Evolutionary conservation across 2,329 filamentous ascomycete species (phyloP).

Genomic region (Emergomyces orientalis): DNA sequence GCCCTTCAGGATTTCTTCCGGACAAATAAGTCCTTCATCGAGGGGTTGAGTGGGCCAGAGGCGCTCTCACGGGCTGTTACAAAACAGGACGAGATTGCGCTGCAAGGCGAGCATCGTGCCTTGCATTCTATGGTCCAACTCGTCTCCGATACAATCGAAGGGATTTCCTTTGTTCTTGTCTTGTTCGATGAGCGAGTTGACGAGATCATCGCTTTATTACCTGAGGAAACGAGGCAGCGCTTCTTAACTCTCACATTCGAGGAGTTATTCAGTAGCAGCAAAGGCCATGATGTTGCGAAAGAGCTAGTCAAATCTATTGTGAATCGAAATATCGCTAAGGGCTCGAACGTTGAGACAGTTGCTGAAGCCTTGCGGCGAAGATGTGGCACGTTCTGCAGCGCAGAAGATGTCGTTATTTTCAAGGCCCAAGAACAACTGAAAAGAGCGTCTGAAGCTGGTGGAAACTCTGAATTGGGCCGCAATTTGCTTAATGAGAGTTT

Average conservation of each 20-base stretch:
- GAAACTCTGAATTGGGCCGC: slow-evolving; percentile 65
- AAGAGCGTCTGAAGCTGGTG: slow-evolving; percentile 68
- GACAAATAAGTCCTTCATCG: slow-evolving; percentile 82
- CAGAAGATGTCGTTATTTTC: slow-evolving; percentile 96
- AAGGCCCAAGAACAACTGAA: slow-evolving; percentile 94
- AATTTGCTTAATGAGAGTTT: slow-evolving; percentile 81
- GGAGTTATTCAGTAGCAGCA: slow-evolving; percentile 66
- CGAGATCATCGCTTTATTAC: slow-evolving; percentile 72
- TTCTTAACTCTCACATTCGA: slow-evolving; percentile 78
- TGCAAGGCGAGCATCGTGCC: slow-evolving; percentile 90
- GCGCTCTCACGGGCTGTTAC: slow-evolving; percentile 68
- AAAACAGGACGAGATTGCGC: slow-evolving; percentile 80
- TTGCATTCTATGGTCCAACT: slow-evolving; percentile 77
- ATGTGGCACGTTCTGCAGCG: slow-evolving; percentile 94
- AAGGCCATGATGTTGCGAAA: slow-evolving; percentile 83
- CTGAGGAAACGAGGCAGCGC: slow-evolving; percentile 58
- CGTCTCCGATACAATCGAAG: slow-evolving; percentile 85
- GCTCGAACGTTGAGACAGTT: slow-evolving; percentile 94
- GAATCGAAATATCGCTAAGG: slow-evolving; percentile 92
- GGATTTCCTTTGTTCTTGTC: slow-evolving; percentile 90
- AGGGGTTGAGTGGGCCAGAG: slow-evolving; percentile 84
- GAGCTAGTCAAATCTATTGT: slow-evolving; percentile 95
- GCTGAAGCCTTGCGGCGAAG: slow-evolving; percentile 85
- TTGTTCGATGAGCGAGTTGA: slow-evolving; percentile 88
- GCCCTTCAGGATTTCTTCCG: slow-evolving; percentile 72